Base-by-base conservation (phyloP, 441 rosid species). In the Erodium trifolium region DNA sequence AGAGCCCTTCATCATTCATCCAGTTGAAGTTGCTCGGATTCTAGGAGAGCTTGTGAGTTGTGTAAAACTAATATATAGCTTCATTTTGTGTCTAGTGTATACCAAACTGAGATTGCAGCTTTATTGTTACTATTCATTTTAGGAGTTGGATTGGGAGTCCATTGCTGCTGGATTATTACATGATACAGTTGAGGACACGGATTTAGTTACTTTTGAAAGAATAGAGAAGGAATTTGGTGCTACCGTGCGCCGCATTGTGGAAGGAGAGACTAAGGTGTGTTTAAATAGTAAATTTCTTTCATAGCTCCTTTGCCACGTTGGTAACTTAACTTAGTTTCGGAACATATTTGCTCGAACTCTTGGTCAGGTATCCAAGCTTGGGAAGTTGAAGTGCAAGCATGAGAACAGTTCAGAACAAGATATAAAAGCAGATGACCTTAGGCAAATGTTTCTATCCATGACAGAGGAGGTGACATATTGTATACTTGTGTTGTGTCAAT, bases 81-180 rank as follows among this genome's bases (percentile, higher is more conserved):
- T 74, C 45, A 43, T 68, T 63, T 72, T 18, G 12, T 29, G 68
- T 59, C 63, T 67, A 55, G 41, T 23, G 69, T 71, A 57, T 72
- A 47, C 45, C 76, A 73, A 6, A 63, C 67, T 17, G 65, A 29
- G 62, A 69, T 63, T 73, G 71, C 68, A 35, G 77, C 66, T 71
- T 73, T 72, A 73, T 75, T 67, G 49, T 69, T 14, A 53, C 18
- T 80, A 51, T 70, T 78, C 67, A 75, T 72, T 10, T 78, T 55
- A 91, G 99, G 99, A 91, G 81, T 82, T 93, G 81, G 99, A 93
- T 80, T 93, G 99, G 97, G 97, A 94, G 79, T 94, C 96, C 60
- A 81, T 94, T 77, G 97, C 93, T 67, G 97, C 96, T 64, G 99
- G 99, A 72, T 83, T 94, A 79, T 83, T 94, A 66, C 99, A 94